Base-by-base conservation (phyloP, 2,329 filamentous ascomycete species). In the Aspergillus sp. region DNA sequence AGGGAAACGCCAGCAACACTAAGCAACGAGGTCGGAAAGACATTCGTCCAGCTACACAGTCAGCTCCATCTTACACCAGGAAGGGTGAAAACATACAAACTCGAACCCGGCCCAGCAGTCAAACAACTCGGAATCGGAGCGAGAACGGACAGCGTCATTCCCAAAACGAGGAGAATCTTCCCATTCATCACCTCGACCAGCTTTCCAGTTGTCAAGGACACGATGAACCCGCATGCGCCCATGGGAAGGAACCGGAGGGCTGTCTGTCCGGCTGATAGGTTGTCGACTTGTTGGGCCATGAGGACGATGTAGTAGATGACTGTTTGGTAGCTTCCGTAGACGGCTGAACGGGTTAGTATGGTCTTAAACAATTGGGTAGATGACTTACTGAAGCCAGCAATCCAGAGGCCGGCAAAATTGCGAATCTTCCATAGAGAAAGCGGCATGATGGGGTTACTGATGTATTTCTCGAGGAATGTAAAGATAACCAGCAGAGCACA, bases 391-490 rank as follows among this genome's bases (percentile, higher is more conserved):
- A 73, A 72, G 1, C 70, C 70, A 10, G 68, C 62, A 26, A 73
- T 58, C 70, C 70, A 73, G 0, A 73, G 54, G 4, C 66, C 68
- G 5, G 69, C 70, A 43, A 73, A 73, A 46, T 73, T 73, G 27
- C 62, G 62, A 12, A 72, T 61, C 38, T 68, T 73, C 70, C 70
- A 73, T 6, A 73, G 47, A 0, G 66, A 68, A 1, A 73, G 52
- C 0, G 70, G 70, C 70, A 73, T 73, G 42, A 73, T 67, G 2
- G 70, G 70, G 39, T 72, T 71, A 10, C 58, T 46, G 13, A 71
- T 65, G 41, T 69, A 71, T 48, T 70, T 72, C 52, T 73, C 68
- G 7, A 69, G 58, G 29, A 62, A 58, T 1, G 60, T 59, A 36
- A 73, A 73, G 5, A 59, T 52, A 5, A 58, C 60, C 3, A 73